Percentiles rank a stretch among this genome's conserved stretches.
phyloP scores from a whole-genome alignment of 2,329 filamentous ascomycete species.

The Tolypocladium cylindrosporum region DNA sequence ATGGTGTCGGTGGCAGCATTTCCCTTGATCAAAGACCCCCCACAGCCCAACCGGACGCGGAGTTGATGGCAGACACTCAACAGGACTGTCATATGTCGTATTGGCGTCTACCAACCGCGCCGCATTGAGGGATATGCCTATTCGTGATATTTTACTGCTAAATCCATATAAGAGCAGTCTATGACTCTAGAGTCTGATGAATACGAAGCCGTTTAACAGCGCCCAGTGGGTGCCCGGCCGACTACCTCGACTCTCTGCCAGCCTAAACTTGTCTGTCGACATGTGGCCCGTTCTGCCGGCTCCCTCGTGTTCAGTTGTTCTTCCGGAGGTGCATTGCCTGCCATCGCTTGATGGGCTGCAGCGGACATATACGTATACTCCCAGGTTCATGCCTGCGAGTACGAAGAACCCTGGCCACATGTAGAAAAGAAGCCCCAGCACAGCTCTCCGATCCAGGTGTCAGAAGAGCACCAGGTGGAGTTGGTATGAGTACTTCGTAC shows the following conservation, averaged over 20 bases:
- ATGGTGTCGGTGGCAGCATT: background rate
- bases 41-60: background rate
- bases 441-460: no score
- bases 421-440: no score
- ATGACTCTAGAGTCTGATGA: background rate
- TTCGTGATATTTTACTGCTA: background rate
- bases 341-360: no score
- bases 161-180: background rate
- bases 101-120: background rate
- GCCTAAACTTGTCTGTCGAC: no score
- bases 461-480: no score
- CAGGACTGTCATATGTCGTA: background rate
- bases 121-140: background rate
- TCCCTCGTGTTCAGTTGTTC: no score
- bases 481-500: no score
- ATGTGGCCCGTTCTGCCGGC: no score
- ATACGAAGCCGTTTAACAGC: background rate
- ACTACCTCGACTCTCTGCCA: background rate
- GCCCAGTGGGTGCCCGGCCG: background rate
- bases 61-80: background rate
- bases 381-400: no score
- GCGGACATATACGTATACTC: no score
- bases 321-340: no score
- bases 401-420: no score
- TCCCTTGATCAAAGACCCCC: background rate